These are phyloP conservation scores for Metschnikowia orientalis DNA, from an alignment of 805 yeast genomes.

Conservation along the genomic window DNA sequence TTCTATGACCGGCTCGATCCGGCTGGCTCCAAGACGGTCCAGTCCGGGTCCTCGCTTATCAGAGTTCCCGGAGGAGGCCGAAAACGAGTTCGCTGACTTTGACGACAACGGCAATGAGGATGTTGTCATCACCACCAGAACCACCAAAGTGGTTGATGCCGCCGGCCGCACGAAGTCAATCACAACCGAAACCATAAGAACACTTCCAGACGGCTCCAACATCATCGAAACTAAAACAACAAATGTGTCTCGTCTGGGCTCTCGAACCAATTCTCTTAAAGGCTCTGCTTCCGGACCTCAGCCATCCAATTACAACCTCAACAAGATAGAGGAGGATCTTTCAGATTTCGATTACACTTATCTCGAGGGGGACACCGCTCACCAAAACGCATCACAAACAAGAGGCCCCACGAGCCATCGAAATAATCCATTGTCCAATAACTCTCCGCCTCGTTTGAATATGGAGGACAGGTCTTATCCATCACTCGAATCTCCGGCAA, in stretches of 20 bases:
- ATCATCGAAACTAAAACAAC: constrained; percentile 41
- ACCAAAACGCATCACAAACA: too few species aligned
- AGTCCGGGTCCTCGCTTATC: neutral
- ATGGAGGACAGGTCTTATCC: too few species aligned
- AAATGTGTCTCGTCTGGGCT: constrained; percentile 33
- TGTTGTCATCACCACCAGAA: constrained; percentile 38
- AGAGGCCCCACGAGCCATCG: too few species aligned
- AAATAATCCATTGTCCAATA: too few species aligned
- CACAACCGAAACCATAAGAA: constrained; percentile 49
- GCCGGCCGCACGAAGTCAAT: constrained; percentile 53
- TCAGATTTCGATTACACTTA: constrained; percentile 42
- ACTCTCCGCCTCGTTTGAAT: too few species aligned
- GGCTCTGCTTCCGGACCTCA: constrained; percentile 20
- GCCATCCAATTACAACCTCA: constrained; percentile 21
- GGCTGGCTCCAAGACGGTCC: constrained; percentile 6
- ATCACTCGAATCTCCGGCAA: constrained; percentile 1
- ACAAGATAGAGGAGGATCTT: constrained; percentile 41
- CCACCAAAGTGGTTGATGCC: constrained; percentile 47
- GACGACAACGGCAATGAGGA: constrained; percentile 20
- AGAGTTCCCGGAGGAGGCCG: constrained; percentile 16
- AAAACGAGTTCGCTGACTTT: constrained; percentile 17
- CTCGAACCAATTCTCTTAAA: constrained; percentile 27
- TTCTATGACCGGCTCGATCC: constrained; percentile 9
- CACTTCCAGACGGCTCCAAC: constrained; percentile 42
- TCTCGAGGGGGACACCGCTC: too few species aligned